Conservation (phyloP, 129 eudicot genomes). For the Daucus carota region DNA sequence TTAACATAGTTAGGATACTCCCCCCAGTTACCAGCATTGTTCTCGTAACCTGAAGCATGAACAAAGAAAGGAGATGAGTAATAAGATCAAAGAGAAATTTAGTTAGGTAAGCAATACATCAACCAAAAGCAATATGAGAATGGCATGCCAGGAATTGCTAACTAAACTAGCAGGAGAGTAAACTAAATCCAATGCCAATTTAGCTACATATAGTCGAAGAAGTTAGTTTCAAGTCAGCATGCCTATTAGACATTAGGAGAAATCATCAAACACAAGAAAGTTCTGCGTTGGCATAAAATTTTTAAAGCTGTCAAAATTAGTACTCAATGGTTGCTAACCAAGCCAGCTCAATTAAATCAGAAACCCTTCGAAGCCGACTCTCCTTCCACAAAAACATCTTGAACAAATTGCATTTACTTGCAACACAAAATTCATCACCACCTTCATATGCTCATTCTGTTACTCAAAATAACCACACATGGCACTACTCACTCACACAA, state of each 20-base stretch:
- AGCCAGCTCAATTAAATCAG: background rate
- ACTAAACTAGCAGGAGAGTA: background rate
- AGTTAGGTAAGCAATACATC: background rate
- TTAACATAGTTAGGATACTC: slow-evolving; percentile 68
- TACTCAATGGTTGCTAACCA: too few species aligned
- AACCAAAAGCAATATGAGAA: background rate
- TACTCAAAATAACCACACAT: background rate
- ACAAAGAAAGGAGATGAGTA: slow-evolving; percentile 3
- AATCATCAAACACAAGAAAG: background rate
- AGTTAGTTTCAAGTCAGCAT: background rate
- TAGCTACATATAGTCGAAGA: background rate
- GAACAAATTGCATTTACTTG: background rate
- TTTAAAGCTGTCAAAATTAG: background rate
- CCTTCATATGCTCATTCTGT: background rate
- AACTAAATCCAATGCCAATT: background rate
- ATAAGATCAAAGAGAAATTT: background rate
- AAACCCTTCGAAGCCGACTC: background rate
- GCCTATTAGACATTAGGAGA: background rate
- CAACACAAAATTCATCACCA: background rate
- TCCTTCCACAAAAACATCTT: background rate
- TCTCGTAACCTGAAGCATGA: slow-evolving; percentile 58
- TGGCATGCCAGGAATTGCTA: background rate
- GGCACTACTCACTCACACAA: background rate
- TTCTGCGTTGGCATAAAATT: background rate
- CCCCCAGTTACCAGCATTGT: slow-evolving; percentile 66